A percentile compares a stretch with the other conserved stretches of the same genome.
Conservation (phyloP, 1,139 yeast genomes). For the Protomyces inouyei region DNA sequence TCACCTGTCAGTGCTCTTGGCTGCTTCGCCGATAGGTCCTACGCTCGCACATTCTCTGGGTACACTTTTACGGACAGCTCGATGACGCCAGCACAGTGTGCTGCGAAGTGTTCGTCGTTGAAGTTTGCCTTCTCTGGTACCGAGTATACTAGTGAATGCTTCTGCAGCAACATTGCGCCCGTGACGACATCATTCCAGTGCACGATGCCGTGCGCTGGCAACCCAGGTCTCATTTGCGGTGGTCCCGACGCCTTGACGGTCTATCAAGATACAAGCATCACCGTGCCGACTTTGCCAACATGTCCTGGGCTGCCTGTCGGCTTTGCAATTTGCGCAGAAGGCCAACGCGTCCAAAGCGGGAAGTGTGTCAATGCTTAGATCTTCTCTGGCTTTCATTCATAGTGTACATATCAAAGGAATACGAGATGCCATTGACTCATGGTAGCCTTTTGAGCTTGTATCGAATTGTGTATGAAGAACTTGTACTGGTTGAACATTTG, state of each 20-base stretch:
- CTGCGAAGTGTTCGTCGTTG: constrained; percentile 8
- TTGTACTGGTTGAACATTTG: too few relatives aligned
- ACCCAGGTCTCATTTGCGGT: constrained; percentile 32
- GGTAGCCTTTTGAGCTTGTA: too few relatives aligned
- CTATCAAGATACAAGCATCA: too few relatives aligned
- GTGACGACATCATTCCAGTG: constrained; percentile 5
- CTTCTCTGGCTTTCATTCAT: too few relatives aligned
- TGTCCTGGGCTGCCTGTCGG: background rate
- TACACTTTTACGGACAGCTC: constrained; percentile 1
- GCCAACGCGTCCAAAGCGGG: background rate
- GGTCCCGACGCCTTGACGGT: background rate
- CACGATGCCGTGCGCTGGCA: constrained; percentile 25
- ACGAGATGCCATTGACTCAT: too few relatives aligned
- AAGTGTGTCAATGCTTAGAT: background rate
- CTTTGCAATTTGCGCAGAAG: background rate
- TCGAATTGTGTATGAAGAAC: too few relatives aligned
- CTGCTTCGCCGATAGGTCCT: constrained; percentile 10
- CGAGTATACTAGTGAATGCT: constrained; percentile 14
- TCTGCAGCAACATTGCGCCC: constrained; percentile 12
- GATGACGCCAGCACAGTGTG: constrained; percentile 18
- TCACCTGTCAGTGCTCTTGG: background rate
- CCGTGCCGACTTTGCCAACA: background rate
- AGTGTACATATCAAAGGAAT: too few relatives aligned
- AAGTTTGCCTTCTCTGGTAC: constrained; percentile 16
- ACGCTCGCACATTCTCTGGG: constrained; percentile 9